phyloP scores from a whole-genome alignment of 345 rosid genomes.

The Camelina neglecta region DNA sequence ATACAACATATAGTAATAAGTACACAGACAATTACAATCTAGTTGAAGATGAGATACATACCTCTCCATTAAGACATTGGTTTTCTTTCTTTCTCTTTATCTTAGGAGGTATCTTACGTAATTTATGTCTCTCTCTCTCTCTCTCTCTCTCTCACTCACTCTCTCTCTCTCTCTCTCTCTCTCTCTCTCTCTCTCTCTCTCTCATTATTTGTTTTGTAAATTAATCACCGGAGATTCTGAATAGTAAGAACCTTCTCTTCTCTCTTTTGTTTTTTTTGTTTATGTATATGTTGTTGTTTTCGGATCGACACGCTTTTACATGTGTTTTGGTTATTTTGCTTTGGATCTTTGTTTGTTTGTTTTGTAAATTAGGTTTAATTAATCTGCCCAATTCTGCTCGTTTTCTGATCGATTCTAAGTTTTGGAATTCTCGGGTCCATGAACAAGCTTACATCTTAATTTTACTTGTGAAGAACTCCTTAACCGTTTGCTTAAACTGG shows the following conservation, averaged over 20 bases:
- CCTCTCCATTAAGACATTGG: too few relatives aligned
- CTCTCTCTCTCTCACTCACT: too few relatives aligned
- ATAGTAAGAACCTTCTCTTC: constrained; percentile 43
- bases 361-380: not conserved
- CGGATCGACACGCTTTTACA: constrained; percentile 10
- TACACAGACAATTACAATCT: too few relatives aligned
- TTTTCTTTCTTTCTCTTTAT: not conserved
- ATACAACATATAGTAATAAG: too few relatives aligned
- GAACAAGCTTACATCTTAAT: constrained; percentile 34
- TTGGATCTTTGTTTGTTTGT: constrained; percentile 17
- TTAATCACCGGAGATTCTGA: constrained; percentile 34
- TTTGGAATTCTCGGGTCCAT: constrained; percentile 5
- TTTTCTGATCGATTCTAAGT: constrained; percentile 23
- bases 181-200: too few relatives aligned
- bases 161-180: too few relatives aligned
- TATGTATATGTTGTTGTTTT: not conserved
- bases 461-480: not conserved
- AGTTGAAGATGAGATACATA: not conserved
- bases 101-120: too few relatives aligned
- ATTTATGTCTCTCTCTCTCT: too few relatives aligned
- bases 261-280: not conserved
- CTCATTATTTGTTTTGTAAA: too few relatives aligned
- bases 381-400: constrained; percentile 1
- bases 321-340: not conserved
- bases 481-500: not conserved